Base-by-base conservation (phyloP, 2,329 filamentous ascomycete genomes). In the Huntiella omanensis region DNA sequence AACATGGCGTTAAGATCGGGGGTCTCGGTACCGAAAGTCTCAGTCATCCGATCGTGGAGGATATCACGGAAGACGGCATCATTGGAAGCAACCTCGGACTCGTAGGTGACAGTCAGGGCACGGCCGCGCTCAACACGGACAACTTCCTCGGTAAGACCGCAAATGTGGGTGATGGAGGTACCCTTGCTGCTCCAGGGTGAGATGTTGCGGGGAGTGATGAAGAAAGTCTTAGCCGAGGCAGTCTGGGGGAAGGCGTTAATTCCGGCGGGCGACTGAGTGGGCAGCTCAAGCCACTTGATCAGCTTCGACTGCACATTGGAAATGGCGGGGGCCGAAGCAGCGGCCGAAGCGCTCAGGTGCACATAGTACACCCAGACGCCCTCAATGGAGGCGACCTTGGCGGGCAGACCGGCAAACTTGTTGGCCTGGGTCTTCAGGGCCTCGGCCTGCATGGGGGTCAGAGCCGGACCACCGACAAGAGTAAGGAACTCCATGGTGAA, bases 111-210 rank as follows among this genome's bases (percentile, higher is more conserved):
- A 54, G 77, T 79, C 51, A 96, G 71, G 55, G 81, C 72, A 55
- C 91, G 75, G 45, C 87, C 91, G 54, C 86, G 76, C 65, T 98
- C 91, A 54, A 96, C 83, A 49, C 88, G 79, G 58, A 79, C 73
- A 28, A 81, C 71, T 45, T 75, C 63, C 37, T 71, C 66, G 54
- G 77, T 75, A 50, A 96, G 67, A 19, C 83, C 87, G 59, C 88
- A 96, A 32, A 95, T 88, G 53, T 91, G 78, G 46, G 88, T 82
- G 60, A 96, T 95, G 59, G 78, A 88, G 40, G 88, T 94, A 22
- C 87, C 88, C 62, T 95, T 87, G 48, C 87, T 94, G 63, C 86
- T 95, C 91, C 91, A 98, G 59, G 91, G 91, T 36, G 87, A 95
- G 54, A 93, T 87, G 55, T 83, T 82, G 53, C 88, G 75, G 15